These are phyloP conservation scores for Stromatinia cepivora DNA, from an alignment of 2,329 filamentous ascomycete species.

Conservation along the genomic window DNA sequence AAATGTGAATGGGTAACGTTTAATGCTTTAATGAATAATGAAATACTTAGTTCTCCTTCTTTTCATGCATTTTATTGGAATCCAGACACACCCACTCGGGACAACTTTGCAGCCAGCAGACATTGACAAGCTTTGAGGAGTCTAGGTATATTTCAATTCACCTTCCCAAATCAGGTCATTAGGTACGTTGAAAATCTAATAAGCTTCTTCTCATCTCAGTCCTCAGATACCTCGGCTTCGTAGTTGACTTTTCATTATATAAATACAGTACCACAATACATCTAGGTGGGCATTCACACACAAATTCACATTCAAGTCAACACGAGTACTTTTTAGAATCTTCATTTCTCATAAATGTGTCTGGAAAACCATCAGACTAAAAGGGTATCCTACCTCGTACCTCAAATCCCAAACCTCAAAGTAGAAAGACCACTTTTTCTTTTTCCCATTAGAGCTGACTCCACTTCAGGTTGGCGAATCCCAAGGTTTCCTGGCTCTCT, in stretches of 20 bases:
- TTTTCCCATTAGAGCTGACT: slow-evolving; percentile 8
- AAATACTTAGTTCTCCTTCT: background rate
- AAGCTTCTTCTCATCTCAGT: background rate
- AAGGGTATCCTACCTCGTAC: background rate
- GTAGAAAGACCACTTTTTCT: background rate
- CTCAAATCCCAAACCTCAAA: background rate
- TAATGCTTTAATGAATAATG: slow-evolving; percentile 8
- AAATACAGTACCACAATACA: background rate
- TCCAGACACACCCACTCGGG: too few species aligned
- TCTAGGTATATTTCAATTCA: background rate
- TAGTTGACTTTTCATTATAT: background rate
- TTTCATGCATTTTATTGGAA: background rate
- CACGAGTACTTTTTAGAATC: background rate
- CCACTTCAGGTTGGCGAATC: slow-evolving; percentile 1
- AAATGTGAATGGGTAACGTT: background rate
- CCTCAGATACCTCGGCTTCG: background rate
- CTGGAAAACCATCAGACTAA: slow-evolving; percentile 5
- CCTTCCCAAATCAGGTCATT: background rate
- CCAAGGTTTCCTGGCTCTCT: slow-evolving; percentile 6
- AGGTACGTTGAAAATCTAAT: accelerated
- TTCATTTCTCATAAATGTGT: background rate
- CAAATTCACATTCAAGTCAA: background rate
- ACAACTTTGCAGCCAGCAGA: background rate
- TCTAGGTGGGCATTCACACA: background rate
- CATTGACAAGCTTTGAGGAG: accelerated